Evolutionary conservation across 495 filamentous ascomycete genomes (phyloP).

Genomic region (Cairneyella variabilis): DNA sequence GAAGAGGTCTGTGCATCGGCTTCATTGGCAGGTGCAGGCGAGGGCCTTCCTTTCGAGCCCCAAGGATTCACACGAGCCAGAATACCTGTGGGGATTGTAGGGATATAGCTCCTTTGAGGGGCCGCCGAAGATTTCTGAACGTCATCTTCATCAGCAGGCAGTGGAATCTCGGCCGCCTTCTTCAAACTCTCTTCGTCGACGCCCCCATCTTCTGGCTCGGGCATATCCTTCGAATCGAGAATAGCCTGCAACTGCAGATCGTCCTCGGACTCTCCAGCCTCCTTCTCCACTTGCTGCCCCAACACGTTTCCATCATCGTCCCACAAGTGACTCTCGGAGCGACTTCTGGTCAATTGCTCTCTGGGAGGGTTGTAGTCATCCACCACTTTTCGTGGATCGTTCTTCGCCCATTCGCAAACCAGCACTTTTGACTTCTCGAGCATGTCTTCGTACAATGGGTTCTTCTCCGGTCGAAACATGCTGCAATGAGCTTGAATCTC

Average conservation of each 20-base stretch:
- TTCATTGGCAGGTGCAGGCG: too few relatives aligned
- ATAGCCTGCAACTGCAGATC: slow-evolving; percentile 20
- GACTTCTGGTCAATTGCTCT: slow-evolving; percentile 6
- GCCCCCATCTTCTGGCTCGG: slow-evolving; percentile 14
- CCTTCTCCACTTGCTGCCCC: not conserved
- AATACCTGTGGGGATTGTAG: too few relatives aligned
- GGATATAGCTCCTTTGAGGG: too few relatives aligned
- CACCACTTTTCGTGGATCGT: slow-evolving; percentile 2
- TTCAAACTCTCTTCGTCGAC: slow-evolving; percentile 16
- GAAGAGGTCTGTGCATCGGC: too few relatives aligned
- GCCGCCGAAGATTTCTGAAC: too few relatives aligned
- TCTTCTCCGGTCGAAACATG: slow-evolving; percentile 76
- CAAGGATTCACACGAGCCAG: too few relatives aligned
- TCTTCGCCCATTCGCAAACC: slow-evolving; percentile 49
- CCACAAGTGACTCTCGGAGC: slow-evolving; percentile 6
- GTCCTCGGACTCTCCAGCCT: slow-evolving; percentile 3
- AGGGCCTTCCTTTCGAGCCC: too few relatives aligned
- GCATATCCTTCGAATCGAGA: slow-evolving; percentile 12
- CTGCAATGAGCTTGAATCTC: slow-evolving; percentile 79
- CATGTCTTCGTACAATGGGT: slow-evolving; percentile 72
- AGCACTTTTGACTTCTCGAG: slow-evolving; percentile 58
- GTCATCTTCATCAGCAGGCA: slow-evolving; percentile 16
- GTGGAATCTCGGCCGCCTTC: slow-evolving; percentile 9
- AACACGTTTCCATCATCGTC: slow-evolving; percentile 23
- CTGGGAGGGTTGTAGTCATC: slow-evolving; percentile 16